A percentile compares a stretch with the other conserved stretches of the same genome.
Conservation (phyloP, 2,329 filamentous ascomycete species). For the Cordyceps pruinosa region DNA sequence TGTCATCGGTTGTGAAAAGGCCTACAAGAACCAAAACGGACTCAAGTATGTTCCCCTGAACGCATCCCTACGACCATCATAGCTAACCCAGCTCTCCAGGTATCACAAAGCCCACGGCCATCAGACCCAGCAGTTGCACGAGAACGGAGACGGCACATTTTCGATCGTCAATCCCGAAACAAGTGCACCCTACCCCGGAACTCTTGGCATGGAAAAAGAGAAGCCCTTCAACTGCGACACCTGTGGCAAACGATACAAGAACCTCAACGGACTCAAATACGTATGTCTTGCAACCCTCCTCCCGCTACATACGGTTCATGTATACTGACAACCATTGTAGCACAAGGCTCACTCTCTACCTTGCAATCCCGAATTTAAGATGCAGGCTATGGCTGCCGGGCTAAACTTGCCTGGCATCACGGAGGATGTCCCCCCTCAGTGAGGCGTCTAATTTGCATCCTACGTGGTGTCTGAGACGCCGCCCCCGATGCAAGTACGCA, state of each 20-base stretch:
- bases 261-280: slow-evolving; percentile 96
- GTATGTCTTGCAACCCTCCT: slow-evolving; percentile 35
- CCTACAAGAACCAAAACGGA: slow-evolving; percentile 99
- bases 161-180: slow-evolving; percentile 97
- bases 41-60: slow-evolving; percentile 66
- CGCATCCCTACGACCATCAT: neutral
- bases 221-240: slow-evolving; percentile 97
- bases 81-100: slow-evolving; percentile 32
- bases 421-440: slow-evolving; percentile 34
- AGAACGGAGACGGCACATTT: slow-evolving; percentile 94
- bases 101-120: slow-evolving; percentile 81
- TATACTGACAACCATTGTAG: slow-evolving; percentile 35
- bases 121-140: slow-evolving; percentile 91
- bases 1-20: slow-evolving; percentile 97
- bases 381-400: slow-evolving; percentile 37
- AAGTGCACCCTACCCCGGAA: slow-evolving; percentile 87
- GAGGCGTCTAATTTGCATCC: neutral
- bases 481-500: neutral
- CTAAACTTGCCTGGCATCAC: slow-evolving; percentile 37
- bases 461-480: neutral
- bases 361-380: slow-evolving; percentile 74
- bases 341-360: slow-evolving; percentile 77
- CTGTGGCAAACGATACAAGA: slow-evolving; percentile 98
- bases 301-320: neutral
- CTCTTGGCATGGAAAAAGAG: slow-evolving; percentile 99